These are phyloP conservation scores for Psidium guajava DNA, from an alignment of 345 rosid genomes.

Conservation along the genomic window DNA sequence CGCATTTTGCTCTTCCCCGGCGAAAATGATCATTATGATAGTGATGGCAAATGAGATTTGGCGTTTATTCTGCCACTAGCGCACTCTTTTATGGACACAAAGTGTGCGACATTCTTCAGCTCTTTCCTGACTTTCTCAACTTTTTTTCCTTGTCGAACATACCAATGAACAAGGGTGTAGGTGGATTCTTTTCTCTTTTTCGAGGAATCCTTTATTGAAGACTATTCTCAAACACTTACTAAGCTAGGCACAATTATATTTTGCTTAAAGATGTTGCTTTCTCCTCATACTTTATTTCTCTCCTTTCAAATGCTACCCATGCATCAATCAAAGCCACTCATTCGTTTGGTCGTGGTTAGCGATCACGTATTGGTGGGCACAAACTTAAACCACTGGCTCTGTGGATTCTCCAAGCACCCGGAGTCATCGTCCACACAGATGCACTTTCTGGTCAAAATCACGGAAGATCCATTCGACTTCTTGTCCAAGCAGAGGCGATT, in stretches of 20 bases:
- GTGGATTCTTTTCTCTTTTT: background rate
- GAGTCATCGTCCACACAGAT: conserved; percentile 17
- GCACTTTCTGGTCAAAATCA: conserved; percentile 14
- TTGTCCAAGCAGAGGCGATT: conserved; percentile 17
- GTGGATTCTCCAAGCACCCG: conserved; percentile 11
- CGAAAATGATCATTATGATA: background rate
- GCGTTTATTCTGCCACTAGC: background rate
- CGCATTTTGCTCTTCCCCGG: no score
- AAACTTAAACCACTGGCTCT: conserved; percentile 32
- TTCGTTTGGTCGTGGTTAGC: background rate
- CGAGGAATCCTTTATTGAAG: background rate
- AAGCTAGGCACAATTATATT: background rate
- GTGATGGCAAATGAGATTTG: background rate
- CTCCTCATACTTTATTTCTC: background rate
- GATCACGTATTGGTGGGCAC: background rate
- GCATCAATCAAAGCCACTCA: background rate
- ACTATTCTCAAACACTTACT: background rate
- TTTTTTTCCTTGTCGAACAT: background rate
- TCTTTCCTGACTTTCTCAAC: background rate
- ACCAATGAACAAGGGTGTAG: background rate
- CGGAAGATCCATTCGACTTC: background rate
- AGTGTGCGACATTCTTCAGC: background rate
- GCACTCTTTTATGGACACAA: background rate
- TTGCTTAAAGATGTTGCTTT: background rate
- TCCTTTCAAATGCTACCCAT: background rate